phyloP scores from a whole-genome alignment of 176 grass and related monocot genomes.

The Triticum dicoccoides region DNA sequence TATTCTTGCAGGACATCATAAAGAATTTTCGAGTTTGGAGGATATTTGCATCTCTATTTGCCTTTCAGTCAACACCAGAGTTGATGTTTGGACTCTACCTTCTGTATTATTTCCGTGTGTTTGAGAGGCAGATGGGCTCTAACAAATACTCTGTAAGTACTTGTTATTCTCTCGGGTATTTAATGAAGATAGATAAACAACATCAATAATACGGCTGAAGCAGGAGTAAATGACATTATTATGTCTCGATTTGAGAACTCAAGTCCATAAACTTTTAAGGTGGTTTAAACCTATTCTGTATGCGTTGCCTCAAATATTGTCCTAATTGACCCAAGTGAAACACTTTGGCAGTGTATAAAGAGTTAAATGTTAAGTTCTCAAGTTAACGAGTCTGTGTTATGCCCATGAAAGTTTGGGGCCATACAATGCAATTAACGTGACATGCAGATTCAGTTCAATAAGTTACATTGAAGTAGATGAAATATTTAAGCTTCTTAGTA shows the following conservation, averaged over 20 bases:
- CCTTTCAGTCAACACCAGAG: conserved; percentile 85
- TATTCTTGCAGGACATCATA: conserved; percentile 64
- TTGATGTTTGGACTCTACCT: conserved; percentile 85
- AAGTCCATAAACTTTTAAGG: not conserved
- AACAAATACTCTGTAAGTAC: conserved; percentile 87
- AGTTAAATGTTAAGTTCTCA: conserved; percentile 9
- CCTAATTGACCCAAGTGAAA: not conserved
- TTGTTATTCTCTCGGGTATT: not conserved
- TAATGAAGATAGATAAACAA: conserved; percentile 9
- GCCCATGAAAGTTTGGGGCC: not conserved
- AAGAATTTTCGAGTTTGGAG: conserved; percentile 73
- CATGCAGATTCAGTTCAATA: not conserved
- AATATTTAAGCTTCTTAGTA: not conserved
- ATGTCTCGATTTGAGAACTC: conserved; percentile 16
- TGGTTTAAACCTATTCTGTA: conserved; percentile 5
- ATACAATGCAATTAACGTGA: not conserved
- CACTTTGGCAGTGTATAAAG: not conserved
- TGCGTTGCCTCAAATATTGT: not conserved
- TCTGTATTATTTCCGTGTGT: conserved; percentile 97
- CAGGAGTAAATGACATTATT: not conserved
- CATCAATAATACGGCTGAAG: not conserved
- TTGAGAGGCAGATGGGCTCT: conserved; percentile 97
- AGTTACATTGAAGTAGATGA: not conserved
- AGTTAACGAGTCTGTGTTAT: not conserved
- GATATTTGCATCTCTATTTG: conserved; percentile 66